Base-by-base conservation (phyloP, 768 basidiomycete species). In the Rhodosporidiobolus odoratus region DNA sequence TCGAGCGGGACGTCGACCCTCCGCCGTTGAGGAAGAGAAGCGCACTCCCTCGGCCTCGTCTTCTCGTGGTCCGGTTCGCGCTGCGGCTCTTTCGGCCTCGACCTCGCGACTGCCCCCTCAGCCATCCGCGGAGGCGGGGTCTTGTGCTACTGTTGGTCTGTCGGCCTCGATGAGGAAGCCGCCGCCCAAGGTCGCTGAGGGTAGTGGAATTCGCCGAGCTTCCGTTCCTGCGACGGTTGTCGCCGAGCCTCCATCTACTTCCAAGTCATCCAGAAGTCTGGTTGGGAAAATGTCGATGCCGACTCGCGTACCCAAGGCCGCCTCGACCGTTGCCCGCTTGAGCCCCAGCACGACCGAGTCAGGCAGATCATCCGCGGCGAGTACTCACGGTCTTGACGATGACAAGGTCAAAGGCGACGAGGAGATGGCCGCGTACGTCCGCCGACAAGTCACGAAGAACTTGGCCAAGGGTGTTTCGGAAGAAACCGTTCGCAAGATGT, bases 381-480 rank as follows among this genome's bases (percentile, higher is more conserved):
- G 86, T 74, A 35, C 68, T 43, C 30, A 66, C 85, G 4, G 56
- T 23, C 82, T 89, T 4, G 91, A 91, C 68, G 93, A 94, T 68
- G 92, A 94, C 71, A 91, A 94, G 78, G 60, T 89, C 12, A 81
- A 89, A 25, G 96, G 91, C 23, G 96, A 99, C 77, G 93, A 96
- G 71, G 96, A 99, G 81, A 99, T 99, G 96, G 80, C 90, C 77
- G 88, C 89, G 68, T 99, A 95, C 80, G 90, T 97, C 72, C 86
- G 87, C 74, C 85, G 93, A 34, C 91, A 96, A 73, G 89, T 92
- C 75, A 86, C 90, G 47, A 92, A 92, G 82, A 91, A 89, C 79
- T 79, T 92, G 71, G 88, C 90, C 16, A 83, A 84, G 19, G 92
- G 92, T 37, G 88, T 91, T 13, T 88, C 86, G 40, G 90, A 92